phyloP scores from a whole-genome alignment of 2,329 filamentous ascomycete genomes.

The Aspergillus pseudotamarii region DNA sequence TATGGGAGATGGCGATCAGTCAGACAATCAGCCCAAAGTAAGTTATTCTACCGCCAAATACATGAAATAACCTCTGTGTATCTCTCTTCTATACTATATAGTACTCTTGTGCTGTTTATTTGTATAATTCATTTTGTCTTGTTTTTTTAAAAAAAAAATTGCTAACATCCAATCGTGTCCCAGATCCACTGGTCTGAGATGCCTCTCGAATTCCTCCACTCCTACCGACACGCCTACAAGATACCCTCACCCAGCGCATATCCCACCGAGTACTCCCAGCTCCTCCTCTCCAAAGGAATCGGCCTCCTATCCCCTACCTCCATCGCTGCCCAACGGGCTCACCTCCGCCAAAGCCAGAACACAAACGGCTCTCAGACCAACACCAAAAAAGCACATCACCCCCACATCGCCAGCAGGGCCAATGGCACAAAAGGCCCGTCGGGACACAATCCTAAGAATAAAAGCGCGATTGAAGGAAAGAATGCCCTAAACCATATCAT shows the following conservation, averaged over 20 bases:
- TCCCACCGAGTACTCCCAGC: constrained; percentile 48
- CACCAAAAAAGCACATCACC: constrained; percentile 12
- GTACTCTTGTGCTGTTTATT: too few species aligned
- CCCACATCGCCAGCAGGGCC: constrained; percentile 1
- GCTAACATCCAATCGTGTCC: constrained; percentile 9
- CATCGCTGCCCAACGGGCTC: constrained; percentile 38
- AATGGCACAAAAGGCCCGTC: constrained; percentile 17
- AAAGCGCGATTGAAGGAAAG: constrained; percentile 18
- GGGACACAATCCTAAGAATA: constrained; percentile 10
- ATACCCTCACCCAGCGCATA: constrained; percentile 48
- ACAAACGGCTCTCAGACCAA: constrained; percentile 14
- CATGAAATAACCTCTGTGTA: background rate
- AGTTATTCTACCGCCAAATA: constrained; percentile 10
- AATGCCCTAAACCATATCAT: constrained; percentile 30
- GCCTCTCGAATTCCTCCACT: constrained; percentile 49
- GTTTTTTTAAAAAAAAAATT: too few species aligned
- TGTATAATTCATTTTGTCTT: too few species aligned
- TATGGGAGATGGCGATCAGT: constrained; percentile 19
- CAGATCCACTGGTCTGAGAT: constrained; percentile 49
- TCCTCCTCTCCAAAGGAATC: constrained; percentile 49
- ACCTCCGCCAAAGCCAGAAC: constrained; percentile 18
- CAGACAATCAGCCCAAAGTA: constrained; percentile 37
- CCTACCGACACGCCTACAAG: constrained; percentile 52
- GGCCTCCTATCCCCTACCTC: constrained; percentile 49
- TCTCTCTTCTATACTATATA: too few species aligned